phyloP scores from a whole-genome alignment of 2,329 filamentous ascomycete species.

The Aspergillus viridinutans region DNA sequence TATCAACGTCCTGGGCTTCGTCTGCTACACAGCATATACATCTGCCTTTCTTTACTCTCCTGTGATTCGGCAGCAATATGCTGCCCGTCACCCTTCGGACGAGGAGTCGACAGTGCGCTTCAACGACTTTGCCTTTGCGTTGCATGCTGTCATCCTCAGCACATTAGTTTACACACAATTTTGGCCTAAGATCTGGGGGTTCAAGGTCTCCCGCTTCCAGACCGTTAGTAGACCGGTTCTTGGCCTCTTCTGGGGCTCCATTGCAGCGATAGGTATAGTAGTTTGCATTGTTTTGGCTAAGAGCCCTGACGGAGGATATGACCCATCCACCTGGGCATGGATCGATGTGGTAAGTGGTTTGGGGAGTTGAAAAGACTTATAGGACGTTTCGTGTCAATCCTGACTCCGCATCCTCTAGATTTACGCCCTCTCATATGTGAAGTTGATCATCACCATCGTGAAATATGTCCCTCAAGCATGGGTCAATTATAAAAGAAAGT shows the following conservation, averaged over 20 bases:
- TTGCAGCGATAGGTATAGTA: slow-evolving; percentile 43
- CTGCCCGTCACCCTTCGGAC: slow-evolving; percentile 66
- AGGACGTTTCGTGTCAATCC: neutral
- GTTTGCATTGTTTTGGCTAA: slow-evolving; percentile 40
- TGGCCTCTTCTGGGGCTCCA: slow-evolving; percentile 65
- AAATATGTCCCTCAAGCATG: slow-evolving; percentile 89
- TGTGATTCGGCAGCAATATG: slow-evolving; percentile 75
- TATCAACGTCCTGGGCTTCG: slow-evolving; percentile 61
- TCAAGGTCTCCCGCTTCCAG: slow-evolving; percentile 55
- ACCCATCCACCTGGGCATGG: slow-evolving; percentile 56
- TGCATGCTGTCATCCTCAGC: slow-evolving; percentile 72
- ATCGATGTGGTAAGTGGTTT: slow-evolving; percentile 55
- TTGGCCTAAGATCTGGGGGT: slow-evolving; percentile 68
- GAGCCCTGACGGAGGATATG: slow-evolving; percentile 42
- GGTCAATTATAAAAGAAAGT: slow-evolving; percentile 78
- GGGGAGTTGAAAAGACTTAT: neutral
- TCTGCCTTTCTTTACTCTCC: slow-evolving; percentile 73
- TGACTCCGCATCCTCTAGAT: slow-evolving; percentile 38
- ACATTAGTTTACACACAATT: slow-evolving; percentile 74
- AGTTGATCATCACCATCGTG: slow-evolving; percentile 79
- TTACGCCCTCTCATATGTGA: slow-evolving; percentile 76
- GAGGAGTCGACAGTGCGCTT: slow-evolving; percentile 78
- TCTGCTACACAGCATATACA: slow-evolving; percentile 70
- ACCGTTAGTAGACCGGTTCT: slow-evolving; percentile 59
- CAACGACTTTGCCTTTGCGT: slow-evolving; percentile 86